phyloP scores from a whole-genome alignment of 2,329 filamentous ascomycete genomes.

The Rutstroemia sp. region DNA sequence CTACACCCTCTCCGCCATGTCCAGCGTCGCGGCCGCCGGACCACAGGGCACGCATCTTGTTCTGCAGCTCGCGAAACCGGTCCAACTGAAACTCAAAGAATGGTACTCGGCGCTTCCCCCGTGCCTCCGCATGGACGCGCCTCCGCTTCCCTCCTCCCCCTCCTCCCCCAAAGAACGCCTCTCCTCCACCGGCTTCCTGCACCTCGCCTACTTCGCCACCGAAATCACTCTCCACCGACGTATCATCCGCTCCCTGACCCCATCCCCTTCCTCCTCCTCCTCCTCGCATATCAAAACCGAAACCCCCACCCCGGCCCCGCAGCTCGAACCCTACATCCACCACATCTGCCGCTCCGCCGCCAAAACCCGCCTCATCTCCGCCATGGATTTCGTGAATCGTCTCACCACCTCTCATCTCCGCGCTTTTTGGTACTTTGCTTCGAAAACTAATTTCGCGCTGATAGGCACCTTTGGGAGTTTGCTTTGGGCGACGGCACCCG shows the following conservation, averaged over 20 bases:
- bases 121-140: slow-evolving; percentile 58
- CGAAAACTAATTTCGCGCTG: slow-evolving; percentile 84
- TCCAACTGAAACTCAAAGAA: slow-evolving; percentile 74
- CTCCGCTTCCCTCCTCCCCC: slow-evolving; percentile 37
- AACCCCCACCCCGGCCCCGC: slow-evolving; percentile 27
- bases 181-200: slow-evolving; percentile 67
- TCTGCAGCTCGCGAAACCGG: slow-evolving; percentile 68
- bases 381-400: slow-evolving; percentile 96
- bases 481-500: slow-evolving; percentile 82
- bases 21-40: slow-evolving; percentile 58
- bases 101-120: slow-evolving; percentile 66
- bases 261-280: slow-evolving; percentile 36
- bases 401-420: slow-evolving; percentile 78
- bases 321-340: slow-evolving; percentile 70
- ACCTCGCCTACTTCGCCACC: slow-evolving; percentile 87
- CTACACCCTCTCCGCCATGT: slow-evolving; percentile 71
- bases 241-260: slow-evolving; percentile 73
- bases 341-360: slow-evolving; percentile 91
- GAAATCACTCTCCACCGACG: slow-evolving; percentile 90
- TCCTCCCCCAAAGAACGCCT: slow-evolving; percentile 37
- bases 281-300: slow-evolving; percentile 30
- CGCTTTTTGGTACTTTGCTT: slow-evolving; percentile 90
- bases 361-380: slow-evolving; percentile 87
- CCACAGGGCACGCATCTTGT: slow-evolving; percentile 65
- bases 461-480: slow-evolving; percentile 91